Base-by-base conservation (phyloP, 495 filamentous ascomycete genomes). In the Sporormia fimetaria region DNA sequence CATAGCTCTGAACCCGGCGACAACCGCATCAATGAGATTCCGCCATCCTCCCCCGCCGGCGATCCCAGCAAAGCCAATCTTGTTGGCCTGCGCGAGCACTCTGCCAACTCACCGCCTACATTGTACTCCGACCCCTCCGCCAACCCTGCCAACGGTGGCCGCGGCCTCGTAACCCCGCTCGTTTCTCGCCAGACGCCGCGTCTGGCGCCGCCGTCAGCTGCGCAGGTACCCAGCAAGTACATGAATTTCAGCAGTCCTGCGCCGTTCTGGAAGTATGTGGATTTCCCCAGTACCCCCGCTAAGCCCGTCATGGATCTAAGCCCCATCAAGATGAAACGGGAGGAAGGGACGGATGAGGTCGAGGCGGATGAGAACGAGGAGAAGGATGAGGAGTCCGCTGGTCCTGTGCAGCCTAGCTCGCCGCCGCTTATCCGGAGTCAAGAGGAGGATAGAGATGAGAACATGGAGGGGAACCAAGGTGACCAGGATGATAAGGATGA, bases 221-320 rank as follows among this genome's bases (percentile, higher is more conserved):
- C 80, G 4, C 84, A 90, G 52, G 71, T 87, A 28, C 92, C 92
- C 2, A 93, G 85, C 52, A 85, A 88, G 57, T 90, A 87, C 63
- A 87, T 95, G 76, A 83, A 87, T 12, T 87, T 88, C 56, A 88
- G 81, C 57, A 92, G 83, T 15, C 90, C 90, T 0, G 90, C 92
- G n/a, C 86, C 88, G 14, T 96, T 95, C 64, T 96, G 88, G 88
- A 92, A 84, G 55, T 90, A 81, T 55, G 76, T 71, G 21, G 75
- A 79, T 47, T 68, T 79, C 39, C 75, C 79, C 8, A 86, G 76
- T 61, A 94, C 87, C 1, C 87, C 87, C 25, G 75, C 81, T 2
- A 73, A 74, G 42, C 68, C 74, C 1, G 64, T 68, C 21, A 61
- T 68, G 7, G 75, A 81, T 28, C 65, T 73, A 60, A 81, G 71